Base-by-base conservation (phyloP, 495 filamentous ascomycete species). In the Penicillium macrosclerotiorum region DNA sequence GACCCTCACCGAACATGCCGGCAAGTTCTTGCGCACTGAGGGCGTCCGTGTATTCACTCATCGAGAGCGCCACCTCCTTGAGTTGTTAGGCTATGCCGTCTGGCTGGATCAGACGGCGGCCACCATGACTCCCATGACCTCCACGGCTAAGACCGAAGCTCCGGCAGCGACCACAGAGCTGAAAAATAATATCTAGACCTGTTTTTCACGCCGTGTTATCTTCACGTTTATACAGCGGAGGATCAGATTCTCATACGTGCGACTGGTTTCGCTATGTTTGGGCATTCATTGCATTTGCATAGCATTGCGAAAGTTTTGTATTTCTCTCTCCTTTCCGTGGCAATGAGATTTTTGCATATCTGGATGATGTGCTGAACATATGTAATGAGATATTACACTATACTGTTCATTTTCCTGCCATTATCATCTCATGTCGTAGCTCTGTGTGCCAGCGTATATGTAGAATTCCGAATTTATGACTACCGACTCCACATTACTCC, bases 21-120 rank as follows among this genome's bases (percentile, higher is more conserved):
- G 57, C 5, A 17, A 26, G 1, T 68, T 70, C 16, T 24, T 76
- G 9, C 37, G 44, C 13, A 54, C 54, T 1, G 60, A 49, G 3
- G 71, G 63, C 3, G 49, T 53, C 2, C 30, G 31, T 3, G 35
- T 63, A 3, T 65, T 78, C 37, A 53, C 59, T 17, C 57, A 68
- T 45, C 64, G 73, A 17, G 68, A 78, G 47, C 60, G 72, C 13
- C 64, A 72, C 54, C 48, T 75, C 1, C 49, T 78, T 1, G 73
- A 78, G 47, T 16, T 69, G 32, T 38, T 64, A 2, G 64, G 62
- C 5, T 64, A 48, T 34, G 47, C 76, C 68, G 26, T 66, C 41
- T 46, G 79, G 55, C 22, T 65, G 67, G 24, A 80, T 43, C 59
- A 62, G 35, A 52, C 20, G 22, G 19, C 25, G 0, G 13, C 24